These are phyloP conservation scores for Colletotrichum chrysophilum DNA, from an alignment of 2,329 filamentous ascomycete genomes.

Conservation along the genomic window DNA sequence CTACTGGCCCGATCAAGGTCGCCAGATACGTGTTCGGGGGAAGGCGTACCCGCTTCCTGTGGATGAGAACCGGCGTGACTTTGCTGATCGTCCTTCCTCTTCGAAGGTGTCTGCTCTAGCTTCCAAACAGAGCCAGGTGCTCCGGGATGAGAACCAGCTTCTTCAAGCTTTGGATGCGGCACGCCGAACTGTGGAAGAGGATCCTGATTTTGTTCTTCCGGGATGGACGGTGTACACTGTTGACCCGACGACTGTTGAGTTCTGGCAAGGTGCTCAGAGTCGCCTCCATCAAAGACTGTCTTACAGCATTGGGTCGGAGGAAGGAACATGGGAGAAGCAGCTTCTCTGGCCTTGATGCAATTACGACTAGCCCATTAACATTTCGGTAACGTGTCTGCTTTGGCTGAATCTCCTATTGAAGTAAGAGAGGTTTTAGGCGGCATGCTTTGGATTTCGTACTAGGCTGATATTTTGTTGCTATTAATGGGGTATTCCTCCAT, in stretches of 20 bases:
- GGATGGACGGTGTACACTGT: background rate
- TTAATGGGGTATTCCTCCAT: no score
- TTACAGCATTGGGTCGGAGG: rapidly evolving
- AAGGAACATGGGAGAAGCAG: rapidly evolving
- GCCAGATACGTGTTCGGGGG: background rate
- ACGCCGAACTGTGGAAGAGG: background rate
- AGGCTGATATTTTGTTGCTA: no score
- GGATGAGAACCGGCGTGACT: background rate
- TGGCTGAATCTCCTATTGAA: no score
- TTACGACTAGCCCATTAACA: no score
- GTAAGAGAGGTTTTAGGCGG: no score
- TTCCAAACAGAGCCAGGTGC: background rate
- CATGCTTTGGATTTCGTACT: no score
- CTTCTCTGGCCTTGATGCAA: background rate
- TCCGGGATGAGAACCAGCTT: rapidly evolving
- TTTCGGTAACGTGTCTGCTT: no score
- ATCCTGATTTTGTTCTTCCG: background rate
- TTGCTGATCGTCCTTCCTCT: background rate
- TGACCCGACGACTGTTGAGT: background rate
- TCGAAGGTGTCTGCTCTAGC: background rate
- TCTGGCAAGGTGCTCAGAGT: background rate
- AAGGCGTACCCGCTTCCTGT: background rate
- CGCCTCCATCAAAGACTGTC: background rate
- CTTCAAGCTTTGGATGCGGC: background rate
- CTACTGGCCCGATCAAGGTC: background rate